Evolutionary conservation across 352 stramenopile species (phyloP).

Genomic region (Phytophthora pisi): DNA sequence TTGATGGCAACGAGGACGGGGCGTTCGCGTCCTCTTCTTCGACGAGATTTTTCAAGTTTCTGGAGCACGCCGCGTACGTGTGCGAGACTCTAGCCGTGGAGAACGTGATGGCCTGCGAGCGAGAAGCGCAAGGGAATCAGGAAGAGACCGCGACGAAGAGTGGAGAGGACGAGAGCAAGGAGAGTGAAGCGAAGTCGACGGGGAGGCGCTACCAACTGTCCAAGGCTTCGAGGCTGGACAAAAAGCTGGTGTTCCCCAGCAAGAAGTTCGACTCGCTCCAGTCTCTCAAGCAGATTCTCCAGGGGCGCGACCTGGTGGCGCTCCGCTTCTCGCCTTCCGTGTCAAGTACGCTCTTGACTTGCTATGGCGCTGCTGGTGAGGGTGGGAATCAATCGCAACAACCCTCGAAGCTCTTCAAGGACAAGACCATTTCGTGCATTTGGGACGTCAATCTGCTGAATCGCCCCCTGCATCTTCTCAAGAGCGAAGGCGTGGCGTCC

Average conservation of each 20-base stretch:
- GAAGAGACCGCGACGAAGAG: slow-evolving; percentile 19
- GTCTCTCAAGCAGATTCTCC: slow-evolving; percentile 37
- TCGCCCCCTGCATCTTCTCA: slow-evolving; percentile 48
- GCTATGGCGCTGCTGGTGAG: slow-evolving; percentile 34
- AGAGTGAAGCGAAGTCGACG: slow-evolving; percentile 7
- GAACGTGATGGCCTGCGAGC: slow-evolving; percentile 43
- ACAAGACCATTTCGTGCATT: slow-evolving; percentile 64
- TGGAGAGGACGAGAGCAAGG: slow-evolving; percentile 20
- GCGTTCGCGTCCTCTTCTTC: slow-evolving; percentile 35
- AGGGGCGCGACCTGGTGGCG: slow-evolving; percentile 35
- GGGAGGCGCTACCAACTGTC: slow-evolving; percentile 40
- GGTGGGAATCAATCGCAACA: slow-evolving; percentile 13
- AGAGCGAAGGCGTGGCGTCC: slow-evolving; percentile 53
- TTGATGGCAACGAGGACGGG: slow-evolving; percentile 26
- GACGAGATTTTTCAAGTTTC: slow-evolving; percentile 63
- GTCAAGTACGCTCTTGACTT: slow-evolving; percentile 55
- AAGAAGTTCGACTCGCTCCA: slow-evolving; percentile 20
- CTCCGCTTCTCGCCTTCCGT: slow-evolving; percentile 58
- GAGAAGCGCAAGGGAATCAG: slow-evolving; percentile 9
- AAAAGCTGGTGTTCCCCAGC: slow-evolving; percentile 35
- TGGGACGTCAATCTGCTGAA: slow-evolving; percentile 71
- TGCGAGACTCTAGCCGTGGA: slow-evolving; percentile 64
- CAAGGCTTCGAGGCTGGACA: slow-evolving; percentile 40
- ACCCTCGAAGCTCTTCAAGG: slow-evolving; percentile 14
- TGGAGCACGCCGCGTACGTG: slow-evolving; percentile 62